These are phyloP conservation scores for Magnolia kwangsiensis DNA, from an alignment of 164 flowering plant genomes.

Conservation along the genomic window DNA sequence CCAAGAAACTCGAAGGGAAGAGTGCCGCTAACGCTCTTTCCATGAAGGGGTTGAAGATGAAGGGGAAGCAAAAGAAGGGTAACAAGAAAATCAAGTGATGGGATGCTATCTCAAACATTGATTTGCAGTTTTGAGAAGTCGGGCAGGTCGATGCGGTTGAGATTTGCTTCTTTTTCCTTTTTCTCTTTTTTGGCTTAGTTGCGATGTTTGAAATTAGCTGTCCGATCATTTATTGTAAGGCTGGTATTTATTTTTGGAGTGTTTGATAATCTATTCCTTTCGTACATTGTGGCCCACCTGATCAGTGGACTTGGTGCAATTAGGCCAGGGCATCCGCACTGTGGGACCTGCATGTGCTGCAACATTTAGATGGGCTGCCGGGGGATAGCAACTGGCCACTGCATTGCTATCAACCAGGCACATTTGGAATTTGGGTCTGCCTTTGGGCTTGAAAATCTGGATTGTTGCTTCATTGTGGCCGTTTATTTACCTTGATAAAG, in stretches of 20 bases:
- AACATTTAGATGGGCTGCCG: too few relatives aligned
- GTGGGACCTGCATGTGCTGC: too few relatives aligned
- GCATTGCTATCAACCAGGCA: too few relatives aligned
- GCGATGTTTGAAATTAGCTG: neutral
- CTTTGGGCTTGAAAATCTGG: too few relatives aligned
- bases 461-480: too few relatives aligned
- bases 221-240: neutral
- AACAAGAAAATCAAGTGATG: neutral
- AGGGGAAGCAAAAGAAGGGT: constrained; percentile 27
- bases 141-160: neutral
- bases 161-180: too few relatives aligned
- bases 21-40: constrained; percentile 70
- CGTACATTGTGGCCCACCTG: neutral
- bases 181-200: neutral
- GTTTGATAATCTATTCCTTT: neutral
- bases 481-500: too few relatives aligned
- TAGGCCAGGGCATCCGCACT: too few relatives aligned
- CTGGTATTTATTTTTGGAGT: neutral
- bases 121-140: neutral
- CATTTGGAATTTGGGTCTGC: too few relatives aligned
- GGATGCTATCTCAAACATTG: neutral
- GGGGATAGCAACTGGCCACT: too few relatives aligned
- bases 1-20: constrained; percentile 84
- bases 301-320: too few relatives aligned
- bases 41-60: constrained; percentile 31